Base-by-base conservation (phyloP, 2,329 filamentous ascomycete species). In the Emmonsia crescens region DNA sequence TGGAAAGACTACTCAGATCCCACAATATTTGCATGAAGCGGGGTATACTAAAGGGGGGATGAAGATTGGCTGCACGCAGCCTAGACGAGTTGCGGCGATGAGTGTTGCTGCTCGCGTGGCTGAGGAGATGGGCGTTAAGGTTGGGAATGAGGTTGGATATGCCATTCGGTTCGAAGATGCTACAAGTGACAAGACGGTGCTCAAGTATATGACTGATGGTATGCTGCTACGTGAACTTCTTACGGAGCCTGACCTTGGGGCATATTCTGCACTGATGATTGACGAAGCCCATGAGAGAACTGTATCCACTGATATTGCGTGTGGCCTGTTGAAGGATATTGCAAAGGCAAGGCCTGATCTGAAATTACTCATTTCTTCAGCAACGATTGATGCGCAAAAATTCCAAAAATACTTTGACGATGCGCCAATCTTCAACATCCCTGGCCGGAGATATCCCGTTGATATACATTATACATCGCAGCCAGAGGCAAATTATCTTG, bases 171-270 rank as follows among this genome's bases (percentile, higher is more conserved):
- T 97, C 69, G 94, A 99, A 72, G 90, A 96, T 74, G 86, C 87
- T 65, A 96, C 91, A 0, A 90, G 85, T 71, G 91, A 96, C 69
- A 95, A 96, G 76, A 97, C 94, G 0, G 80, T 93, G 8, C 77
- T 99, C 60, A 95, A 96, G 74, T 97, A 96, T 75, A 93, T 96
- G 89, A 99, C 94, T 0, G 94, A 99, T 70, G 94, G 94, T 72
- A 96, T 97, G 88, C 79, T 97, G 46, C 79, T 97, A 36, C 83
- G 91, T 71, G 91, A 96, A 72, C 89, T 96, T 66, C 84, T 96
- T 77, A 93, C 90, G 0, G 91, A 96, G 69, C 92, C 93, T 0
- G 86, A 93, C 66, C 78, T 97, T 5, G 83, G 85, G 1, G 85
- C 85, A 19, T 97, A 97, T 68, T 89, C 89, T 5, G 89, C 87